A percentile compares a stretch with the other conserved stretches of the same genome.
Evolutionary conservation across 306 rosid genomes (phyloP).

Genomic region (Albizia julibrissin): DNA sequence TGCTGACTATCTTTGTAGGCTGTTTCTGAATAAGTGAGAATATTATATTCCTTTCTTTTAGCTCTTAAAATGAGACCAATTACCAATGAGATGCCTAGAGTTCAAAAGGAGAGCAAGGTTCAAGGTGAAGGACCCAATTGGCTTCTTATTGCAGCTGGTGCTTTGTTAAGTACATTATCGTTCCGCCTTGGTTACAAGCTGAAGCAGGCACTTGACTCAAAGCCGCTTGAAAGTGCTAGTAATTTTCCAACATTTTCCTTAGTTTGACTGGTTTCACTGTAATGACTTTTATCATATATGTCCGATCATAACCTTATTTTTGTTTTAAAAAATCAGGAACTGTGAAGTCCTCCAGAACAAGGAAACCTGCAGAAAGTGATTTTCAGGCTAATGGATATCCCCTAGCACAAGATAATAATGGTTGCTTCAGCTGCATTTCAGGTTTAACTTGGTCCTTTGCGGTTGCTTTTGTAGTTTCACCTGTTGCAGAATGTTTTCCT

Average conservation of each 20-base stretch:
- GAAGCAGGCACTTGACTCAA: constrained; percentile 78
- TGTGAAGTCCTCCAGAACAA: constrained; percentile 54
- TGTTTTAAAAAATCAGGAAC: constrained; percentile 47
- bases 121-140: constrained; percentile 74
- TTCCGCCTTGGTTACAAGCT: constrained; percentile 86
- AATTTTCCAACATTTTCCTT: constrained; percentile 26
- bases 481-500: constrained; percentile 8
- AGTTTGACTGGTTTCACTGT: not conserved
- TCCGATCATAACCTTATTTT: constrained; percentile 31
- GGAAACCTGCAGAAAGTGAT: constrained; percentile 55
- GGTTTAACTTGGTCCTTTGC: constrained; percentile 48
- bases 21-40: constrained; percentile 1
- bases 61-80: constrained; percentile 71
- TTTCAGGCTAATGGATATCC: constrained; percentile 64
- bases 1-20: constrained; percentile 44
- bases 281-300: constrained; percentile 10
- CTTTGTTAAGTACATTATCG: constrained; percentile 79
- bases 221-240: constrained; percentile 57
- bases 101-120: constrained; percentile 49
- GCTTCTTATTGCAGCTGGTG: constrained; percentile 93
- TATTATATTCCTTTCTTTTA: constrained; percentile 27
- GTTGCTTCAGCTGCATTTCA: constrained; percentile 67
- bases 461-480: constrained; percentile 12
- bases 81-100: constrained; percentile 54
- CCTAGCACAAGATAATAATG: constrained; percentile 58